Evolutionary conservation across 1,284 basidiomycete genomes (phyloP).

Genomic region (Paramarasmius palmivorus): DNA sequence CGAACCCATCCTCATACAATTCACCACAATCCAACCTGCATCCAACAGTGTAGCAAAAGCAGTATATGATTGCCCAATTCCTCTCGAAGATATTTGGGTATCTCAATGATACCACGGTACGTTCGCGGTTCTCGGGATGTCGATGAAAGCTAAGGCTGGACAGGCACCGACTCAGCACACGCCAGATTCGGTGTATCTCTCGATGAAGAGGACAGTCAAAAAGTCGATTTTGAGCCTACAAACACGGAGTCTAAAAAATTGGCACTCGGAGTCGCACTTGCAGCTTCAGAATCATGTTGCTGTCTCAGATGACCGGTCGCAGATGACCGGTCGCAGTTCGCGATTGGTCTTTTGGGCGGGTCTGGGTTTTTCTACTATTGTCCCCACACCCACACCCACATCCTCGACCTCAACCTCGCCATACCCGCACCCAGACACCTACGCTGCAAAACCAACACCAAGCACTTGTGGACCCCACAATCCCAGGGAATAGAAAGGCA

Average conservation of each 20-base stretch:
- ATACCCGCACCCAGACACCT: too few species aligned
- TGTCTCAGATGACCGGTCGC: constrained; percentile 14
- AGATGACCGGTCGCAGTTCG: too few species aligned
- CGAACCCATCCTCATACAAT: too few species aligned
- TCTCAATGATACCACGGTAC: constrained; percentile 57
- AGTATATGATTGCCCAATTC: too few species aligned
- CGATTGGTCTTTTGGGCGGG: too few species aligned
- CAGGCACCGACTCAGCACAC: constrained; percentile 51
- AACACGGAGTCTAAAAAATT: constrained; percentile 34
- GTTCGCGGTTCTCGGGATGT: background rate
- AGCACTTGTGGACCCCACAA: too few species aligned
- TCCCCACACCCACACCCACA: constrained; percentile 63
- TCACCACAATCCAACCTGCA: too few species aligned
- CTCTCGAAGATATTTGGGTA: too few species aligned
- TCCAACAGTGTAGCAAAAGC: too few species aligned
- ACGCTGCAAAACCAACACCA: too few species aligned
- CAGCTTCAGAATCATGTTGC: constrained; percentile 11
- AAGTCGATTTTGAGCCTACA: constrained; percentile 38
- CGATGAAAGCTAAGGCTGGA: background rate
- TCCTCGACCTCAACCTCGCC: constrained; percentile 57
- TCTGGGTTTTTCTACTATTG: constrained; percentile 52
- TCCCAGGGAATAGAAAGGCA: too few species aligned
- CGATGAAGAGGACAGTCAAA: constrained; percentile 50
- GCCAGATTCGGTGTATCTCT: constrained; percentile 53
- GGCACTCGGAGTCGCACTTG: constrained; percentile 14